These are phyloP conservation scores for Candida ascalaphidarum DNA, from an alignment of 805 yeast species.

Conservation along the genomic window DNA sequence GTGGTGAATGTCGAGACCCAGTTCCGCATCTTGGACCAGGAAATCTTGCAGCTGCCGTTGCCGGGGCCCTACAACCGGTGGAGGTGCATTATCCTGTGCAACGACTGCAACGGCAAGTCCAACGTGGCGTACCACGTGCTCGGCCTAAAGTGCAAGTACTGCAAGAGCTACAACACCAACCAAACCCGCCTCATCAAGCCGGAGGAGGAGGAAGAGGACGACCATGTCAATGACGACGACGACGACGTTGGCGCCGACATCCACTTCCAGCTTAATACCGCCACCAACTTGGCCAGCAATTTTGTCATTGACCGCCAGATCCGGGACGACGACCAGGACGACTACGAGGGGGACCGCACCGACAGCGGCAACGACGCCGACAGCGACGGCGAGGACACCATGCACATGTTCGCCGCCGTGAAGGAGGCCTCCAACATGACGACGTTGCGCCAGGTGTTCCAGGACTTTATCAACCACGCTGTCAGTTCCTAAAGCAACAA, in stretches of 20 bases:
- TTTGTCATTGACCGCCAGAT: slow-evolving; percentile 22
- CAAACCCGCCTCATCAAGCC: slow-evolving; percentile 66
- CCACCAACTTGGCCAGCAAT: slow-evolving; percentile 27
- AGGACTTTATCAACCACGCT: slow-evolving; percentile 27
- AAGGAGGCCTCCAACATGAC: no score
- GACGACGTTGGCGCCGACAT: slow-evolving; percentile 4
- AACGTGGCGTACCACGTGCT: slow-evolving; percentile 70
- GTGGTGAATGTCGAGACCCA: slow-evolving; percentile 83
- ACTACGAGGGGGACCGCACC: slow-evolving; percentile 13
- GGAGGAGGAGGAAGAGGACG: slow-evolving; percentile 35
- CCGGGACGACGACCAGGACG: slow-evolving; percentile 13
- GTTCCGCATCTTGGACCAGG: slow-evolving; percentile 79
- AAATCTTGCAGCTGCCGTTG: slow-evolving; percentile 64
- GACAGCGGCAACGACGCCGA: slow-evolving; percentile 13
- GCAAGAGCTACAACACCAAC: slow-evolving; percentile 80
- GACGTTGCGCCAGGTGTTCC: no score
- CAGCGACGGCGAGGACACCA: slow-evolving; percentile 17
- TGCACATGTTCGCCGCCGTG: no score
- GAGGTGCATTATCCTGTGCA: slow-evolving; percentile 69
- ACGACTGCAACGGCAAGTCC: slow-evolving; percentile 83
- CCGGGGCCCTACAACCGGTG: slow-evolving; percentile 76
- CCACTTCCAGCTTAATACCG: slow-evolving; percentile 22
- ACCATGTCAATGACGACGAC: slow-evolving; percentile 5
- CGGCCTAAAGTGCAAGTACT: slow-evolving; percentile 82
- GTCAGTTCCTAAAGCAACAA: slow-evolving; percentile 1